phyloP scores from a whole-genome alignment of 116 monocot genomes.

The Posidonia oceanica region DNA sequence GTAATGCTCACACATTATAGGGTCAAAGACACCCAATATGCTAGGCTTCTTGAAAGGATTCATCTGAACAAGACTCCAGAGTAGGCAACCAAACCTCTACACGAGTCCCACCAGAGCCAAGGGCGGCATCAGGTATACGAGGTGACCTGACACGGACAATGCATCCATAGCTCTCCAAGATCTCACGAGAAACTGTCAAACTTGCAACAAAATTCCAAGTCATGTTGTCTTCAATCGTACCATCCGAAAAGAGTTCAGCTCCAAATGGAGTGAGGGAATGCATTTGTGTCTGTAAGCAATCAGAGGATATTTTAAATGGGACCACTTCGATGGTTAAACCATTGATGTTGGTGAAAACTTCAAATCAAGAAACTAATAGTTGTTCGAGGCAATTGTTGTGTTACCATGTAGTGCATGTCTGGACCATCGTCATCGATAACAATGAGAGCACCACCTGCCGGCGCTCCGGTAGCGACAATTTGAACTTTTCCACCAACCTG shows the following conservation, averaged over 20 bases:
- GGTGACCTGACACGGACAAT: conserved; percentile 73
- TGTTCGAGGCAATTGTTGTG: conserved; percentile 10
- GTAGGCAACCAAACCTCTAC: conserved; percentile 80
- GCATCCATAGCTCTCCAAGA: conserved; percentile 83
- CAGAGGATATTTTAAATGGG: too few relatives aligned
- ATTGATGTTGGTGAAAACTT: too few relatives aligned
- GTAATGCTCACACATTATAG: too few relatives aligned
- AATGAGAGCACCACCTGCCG: conserved; percentile 67
- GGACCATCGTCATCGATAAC: conserved; percentile 88
- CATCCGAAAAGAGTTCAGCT: conserved; percentile 47
- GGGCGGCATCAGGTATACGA: conserved; percentile 29
- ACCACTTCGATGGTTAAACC: too few relatives aligned
- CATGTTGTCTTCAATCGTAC: conserved; percentile 71
- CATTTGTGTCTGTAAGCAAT: conserved; percentile 67
- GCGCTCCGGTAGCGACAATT: conserved; percentile 55
- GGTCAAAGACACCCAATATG: background rate
- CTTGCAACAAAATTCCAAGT: conserved; percentile 96
- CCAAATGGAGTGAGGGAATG: conserved; percentile 71
- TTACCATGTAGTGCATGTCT: conserved; percentile 98
- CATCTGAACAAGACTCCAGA: conserved; percentile 9
- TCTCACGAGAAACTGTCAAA: conserved; percentile 73
- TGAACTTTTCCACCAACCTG: conserved; percentile 55
- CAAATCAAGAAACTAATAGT: background rate
- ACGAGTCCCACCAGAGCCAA: conserved; percentile 59
- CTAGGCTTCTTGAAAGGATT: conserved; percentile 14